A percentile compares a stretch with the other conserved stretches of the same genome.
Conservation (phyloP, 2,329 filamentous ascomycete species). For the Arachnomyces sp. region DNA sequence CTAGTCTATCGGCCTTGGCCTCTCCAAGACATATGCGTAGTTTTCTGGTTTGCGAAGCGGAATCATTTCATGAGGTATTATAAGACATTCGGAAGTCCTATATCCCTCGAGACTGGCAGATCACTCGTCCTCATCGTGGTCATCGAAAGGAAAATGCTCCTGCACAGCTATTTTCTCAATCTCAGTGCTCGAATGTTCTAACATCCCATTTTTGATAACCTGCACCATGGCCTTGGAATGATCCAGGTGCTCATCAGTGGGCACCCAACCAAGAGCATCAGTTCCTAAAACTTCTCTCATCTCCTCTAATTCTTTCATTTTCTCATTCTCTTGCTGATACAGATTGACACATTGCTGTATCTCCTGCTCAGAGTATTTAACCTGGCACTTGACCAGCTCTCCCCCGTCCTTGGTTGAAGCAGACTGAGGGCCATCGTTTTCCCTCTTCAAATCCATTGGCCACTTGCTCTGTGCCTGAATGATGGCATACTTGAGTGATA, state of each 20-base stretch:
- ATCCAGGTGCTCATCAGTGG: conserved; percentile 19
- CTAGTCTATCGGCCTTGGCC: no score
- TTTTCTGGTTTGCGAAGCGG: no score
- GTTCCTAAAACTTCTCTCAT: conserved; percentile 20
- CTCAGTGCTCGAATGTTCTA: conserved; percentile 17
- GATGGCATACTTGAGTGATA: conserved; percentile 18
- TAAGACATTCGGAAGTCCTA: no score
- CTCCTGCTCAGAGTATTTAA: conserved; percentile 17
- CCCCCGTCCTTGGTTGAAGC: conserved; percentile 5
- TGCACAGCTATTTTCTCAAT: conserved; percentile 14
- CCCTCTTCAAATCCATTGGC: no score
- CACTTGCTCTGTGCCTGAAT: conserved; percentile 17
- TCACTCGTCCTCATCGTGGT: conserved; percentile 15
- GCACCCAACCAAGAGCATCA: conserved; percentile 20
- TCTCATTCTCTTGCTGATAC: conserved; percentile 16
- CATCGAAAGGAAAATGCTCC: conserved; percentile 17
- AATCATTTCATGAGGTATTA: no score
- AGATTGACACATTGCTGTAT: conserved; percentile 9
- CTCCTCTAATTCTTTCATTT: conserved; percentile 14
- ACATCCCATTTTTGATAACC: conserved; percentile 14
- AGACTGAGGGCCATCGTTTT: background rate
- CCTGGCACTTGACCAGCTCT: conserved; percentile 11
- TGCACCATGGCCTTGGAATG: conserved; percentile 9
- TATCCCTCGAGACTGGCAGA: no score
- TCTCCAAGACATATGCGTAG: no score